phyloP scores from a whole-genome alignment of 1,139 yeast species.

The Taiozyma onychis region DNA sequence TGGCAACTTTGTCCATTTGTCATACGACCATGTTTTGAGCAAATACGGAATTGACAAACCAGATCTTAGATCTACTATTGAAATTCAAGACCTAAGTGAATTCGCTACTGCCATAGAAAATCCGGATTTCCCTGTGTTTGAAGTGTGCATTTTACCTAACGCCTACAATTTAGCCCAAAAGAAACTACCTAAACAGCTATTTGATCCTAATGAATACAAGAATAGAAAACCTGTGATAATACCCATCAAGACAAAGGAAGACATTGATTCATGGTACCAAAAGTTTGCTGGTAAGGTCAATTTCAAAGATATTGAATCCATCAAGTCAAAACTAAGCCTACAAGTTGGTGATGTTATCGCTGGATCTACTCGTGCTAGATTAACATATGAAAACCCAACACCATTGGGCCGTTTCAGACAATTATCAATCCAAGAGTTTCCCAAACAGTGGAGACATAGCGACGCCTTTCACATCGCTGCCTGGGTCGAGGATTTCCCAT shows the following conservation, averaged over 20 bases:
- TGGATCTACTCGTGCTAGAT: constrained; percentile 58
- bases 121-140: constrained; percentile 52
- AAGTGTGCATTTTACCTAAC: constrained; percentile 56
- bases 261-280: constrained; percentile 39
- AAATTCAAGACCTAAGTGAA: constrained; percentile 43
- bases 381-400: constrained; percentile 87
- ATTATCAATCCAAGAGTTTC: constrained; percentile 51
- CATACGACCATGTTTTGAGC: constrained; percentile 64
- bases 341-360: constrained; percentile 71
- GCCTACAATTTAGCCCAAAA: constrained; percentile 34
- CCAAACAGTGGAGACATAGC: constrained; percentile 31
- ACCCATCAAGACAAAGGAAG: constrained; percentile 37
- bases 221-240: constrained; percentile 56
- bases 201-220: constrained; percentile 43
- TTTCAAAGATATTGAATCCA: constrained; percentile 27
- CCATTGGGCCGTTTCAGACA: constrained; percentile 88
- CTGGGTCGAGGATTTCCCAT: constrained; percentile 91
- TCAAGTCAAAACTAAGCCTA: constrained; percentile 36
- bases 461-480: constrained; percentile 42
- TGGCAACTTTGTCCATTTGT: constrained; percentile 39
- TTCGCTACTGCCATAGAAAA: constrained; percentile 33
- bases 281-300: constrained; percentile 27
- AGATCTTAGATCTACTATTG: constrained; percentile 62
- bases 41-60: constrained; percentile 93
- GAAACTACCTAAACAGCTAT: constrained; percentile 33